A percentile compares a stretch with the other conserved stretches of the same genome.
phyloP scores from a whole-genome alignment of 2,329 filamentous ascomycete species.

The Zymoseptoria crescenta region DNA sequence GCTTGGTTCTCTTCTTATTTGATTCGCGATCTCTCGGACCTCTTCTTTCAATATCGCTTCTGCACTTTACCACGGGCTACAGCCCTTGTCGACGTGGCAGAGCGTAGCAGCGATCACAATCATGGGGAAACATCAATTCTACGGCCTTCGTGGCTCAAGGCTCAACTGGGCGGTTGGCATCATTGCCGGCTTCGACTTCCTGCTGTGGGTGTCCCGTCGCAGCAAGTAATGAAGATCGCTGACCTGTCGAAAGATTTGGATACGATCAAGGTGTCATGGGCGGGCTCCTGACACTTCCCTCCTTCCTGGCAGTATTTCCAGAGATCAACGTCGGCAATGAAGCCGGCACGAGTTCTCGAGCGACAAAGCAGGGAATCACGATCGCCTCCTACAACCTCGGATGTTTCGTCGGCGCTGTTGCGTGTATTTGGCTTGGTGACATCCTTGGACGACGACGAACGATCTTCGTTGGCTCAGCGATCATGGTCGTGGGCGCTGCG shows the following conservation, averaged over 20 bases:
- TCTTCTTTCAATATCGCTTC: conserved; percentile 1
- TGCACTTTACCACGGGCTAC: background rate
- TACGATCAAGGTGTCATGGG: conserved; percentile 33
- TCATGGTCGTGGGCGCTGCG: conserved; percentile 50
- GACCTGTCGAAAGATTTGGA: conserved; percentile 1
- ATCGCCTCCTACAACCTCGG: conserved; percentile 31
- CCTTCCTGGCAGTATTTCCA: conserved; percentile 37
- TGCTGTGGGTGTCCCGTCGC: conserved; percentile 5
- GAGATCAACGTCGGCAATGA: conserved; percentile 28
- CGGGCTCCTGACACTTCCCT: conserved; percentile 36
- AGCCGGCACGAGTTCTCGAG: conserved; percentile 5
- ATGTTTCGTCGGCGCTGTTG: conserved; percentile 44
- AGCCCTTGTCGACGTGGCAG: conserved; percentile 3
- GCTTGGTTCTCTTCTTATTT: background rate
- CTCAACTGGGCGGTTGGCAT: conserved; percentile 38
- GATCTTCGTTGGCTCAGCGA: conserved; percentile 42
- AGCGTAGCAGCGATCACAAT: background rate
- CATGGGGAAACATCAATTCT: conserved; percentile 19
- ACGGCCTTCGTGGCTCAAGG: conserved; percentile 34
- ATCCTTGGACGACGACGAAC: conserved; percentile 44
- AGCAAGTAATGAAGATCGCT: conserved; percentile 1
- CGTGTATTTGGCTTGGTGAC: conserved; percentile 45
- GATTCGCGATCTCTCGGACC: background rate
- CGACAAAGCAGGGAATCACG: conserved; percentile 13
- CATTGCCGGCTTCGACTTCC: conserved; percentile 37